A percentile compares a stretch with the other conserved stretches of the same genome.
These are phyloP conservation scores for Hepatocystis sp. DNA, from an alignment of 169 alveolate species.

Conservation along the genomic window DNA sequence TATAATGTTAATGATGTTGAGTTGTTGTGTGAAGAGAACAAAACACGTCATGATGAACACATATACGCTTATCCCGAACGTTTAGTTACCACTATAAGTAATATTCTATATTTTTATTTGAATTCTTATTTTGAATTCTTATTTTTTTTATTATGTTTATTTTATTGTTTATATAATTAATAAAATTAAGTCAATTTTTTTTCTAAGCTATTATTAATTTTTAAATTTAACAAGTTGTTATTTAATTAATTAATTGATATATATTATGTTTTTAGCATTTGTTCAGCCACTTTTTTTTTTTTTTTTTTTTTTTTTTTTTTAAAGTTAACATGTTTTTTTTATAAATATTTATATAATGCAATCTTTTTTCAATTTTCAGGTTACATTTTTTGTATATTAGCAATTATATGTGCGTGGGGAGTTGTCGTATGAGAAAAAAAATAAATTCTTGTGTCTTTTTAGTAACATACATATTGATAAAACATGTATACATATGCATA, in stretches of 20 bases:
- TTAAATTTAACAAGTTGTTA: too few relatives aligned
- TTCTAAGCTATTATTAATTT: too few relatives aligned
- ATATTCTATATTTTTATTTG: background rate
- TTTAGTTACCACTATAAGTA: constrained; percentile 2
- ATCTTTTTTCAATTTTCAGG: constrained; percentile 21
- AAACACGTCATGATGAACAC: background rate
- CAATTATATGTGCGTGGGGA: constrained; percentile 75
- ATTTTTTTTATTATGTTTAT: too few relatives aligned
- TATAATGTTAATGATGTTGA: background rate
- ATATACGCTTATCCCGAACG: constrained; percentile 3
- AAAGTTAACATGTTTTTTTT: background rate
- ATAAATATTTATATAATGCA: background rate
- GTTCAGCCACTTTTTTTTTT: background rate
- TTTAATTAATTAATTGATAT: too few relatives aligned
- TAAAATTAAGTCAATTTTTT: too few relatives aligned
- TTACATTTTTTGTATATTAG: constrained; percentile 58
- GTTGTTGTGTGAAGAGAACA: background rate
- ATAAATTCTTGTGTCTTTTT: too few relatives aligned
- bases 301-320: background rate
- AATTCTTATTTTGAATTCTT: background rate
- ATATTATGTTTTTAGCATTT: too few relatives aligned
- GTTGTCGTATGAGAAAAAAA: constrained; percentile 23
- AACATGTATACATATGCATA: too few relatives aligned
- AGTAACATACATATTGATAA: too few relatives aligned
- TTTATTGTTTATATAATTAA: background rate